Base-by-base conservation (phyloP, 306 rosid species). In the Alnus glutinosa region DNA sequence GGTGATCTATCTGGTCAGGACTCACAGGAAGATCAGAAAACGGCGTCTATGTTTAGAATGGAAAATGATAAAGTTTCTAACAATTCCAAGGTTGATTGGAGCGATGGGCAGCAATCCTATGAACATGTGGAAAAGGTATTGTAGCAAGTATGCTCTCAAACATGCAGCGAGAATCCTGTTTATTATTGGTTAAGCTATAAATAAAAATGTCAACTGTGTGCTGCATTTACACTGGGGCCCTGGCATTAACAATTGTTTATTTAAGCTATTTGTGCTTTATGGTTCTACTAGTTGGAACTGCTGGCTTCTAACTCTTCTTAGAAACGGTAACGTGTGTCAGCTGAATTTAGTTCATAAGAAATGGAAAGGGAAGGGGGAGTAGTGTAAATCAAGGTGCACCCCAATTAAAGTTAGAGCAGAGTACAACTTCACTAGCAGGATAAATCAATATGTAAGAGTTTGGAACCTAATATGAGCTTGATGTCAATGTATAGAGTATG, bases 1-100 rank as follows among this genome's bases (percentile, higher is more conserved):
- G 97, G 96, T 54, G 85, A 83, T 83, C 71, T 62, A 47, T 81
- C 79, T 13, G 66, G 81, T 76, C 82, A 55, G 80, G 88, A 80
- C 49, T 71, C 55, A 3, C 83, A 90, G 71, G 89, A 79, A 78
- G 86, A 81, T 85, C 85, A 80, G 75, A 85, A 64, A 70, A 76
- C 79, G 55, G 4, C 86, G 2, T 74, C 88, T 58, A 50, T 58
- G n/a, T 39, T 83, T 78, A 79, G 82, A 79, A 73, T 78, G 58
- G 88, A 80, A 73, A 82, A 79, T 71, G 55, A 47, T 23, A 88
- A 85, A 66, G 85, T 51, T 78, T 84, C 90, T 76, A 52, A 79
- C 59, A 77, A 75, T 81, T 30, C 44, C 51, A 55, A 83, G 62
- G 85, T 44, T 74, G 91, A 34, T 51, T 81, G 42, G 55, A 80